Percentiles rank a stretch among this genome's conserved stretches.
phyloP scores from a whole-genome alignment of 371 early-diverging fungal genomes.

The Mucor irregularis region DNA sequence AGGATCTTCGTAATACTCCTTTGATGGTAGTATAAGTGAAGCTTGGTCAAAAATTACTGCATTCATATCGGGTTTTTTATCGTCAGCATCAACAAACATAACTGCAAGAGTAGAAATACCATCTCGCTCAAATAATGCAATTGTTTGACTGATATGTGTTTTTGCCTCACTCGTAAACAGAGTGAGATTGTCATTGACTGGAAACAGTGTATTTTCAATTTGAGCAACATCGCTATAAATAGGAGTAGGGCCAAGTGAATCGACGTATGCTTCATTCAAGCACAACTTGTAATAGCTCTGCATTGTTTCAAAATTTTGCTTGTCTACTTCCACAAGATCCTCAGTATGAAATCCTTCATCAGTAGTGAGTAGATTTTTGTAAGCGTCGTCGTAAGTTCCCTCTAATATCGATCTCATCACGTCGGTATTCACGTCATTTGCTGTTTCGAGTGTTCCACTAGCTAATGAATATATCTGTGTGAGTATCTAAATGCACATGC shows the following conservation, averaged over 20 bases:
- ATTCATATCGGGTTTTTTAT: slow-evolving; percentile 43
- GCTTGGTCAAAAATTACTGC: slow-evolving; percentile 43
- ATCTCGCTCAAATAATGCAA: background rate
- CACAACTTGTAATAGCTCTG: slow-evolving; percentile 54
- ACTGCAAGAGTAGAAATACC: slow-evolving; percentile 28
- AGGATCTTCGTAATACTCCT: slow-evolving; percentile 55
- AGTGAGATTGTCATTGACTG: background rate
- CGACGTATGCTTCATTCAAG: slow-evolving; percentile 44
- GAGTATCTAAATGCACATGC: background rate
- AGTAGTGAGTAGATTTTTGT: slow-evolving; percentile 19
- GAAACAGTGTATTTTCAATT: slow-evolving; percentile 16
- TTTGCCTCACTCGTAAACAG: background rate
- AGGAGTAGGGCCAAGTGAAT: slow-evolving; percentile 50
- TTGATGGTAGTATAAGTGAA: slow-evolving; percentile 52
- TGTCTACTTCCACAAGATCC: slow-evolving; percentile 21
- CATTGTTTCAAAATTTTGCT: slow-evolving; percentile 45
- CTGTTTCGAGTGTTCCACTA: slow-evolving; percentile 30
- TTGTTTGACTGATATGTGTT: background rate
- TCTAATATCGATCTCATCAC: slow-evolving; percentile 21
- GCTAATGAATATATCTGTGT: slow-evolving; percentile 22
- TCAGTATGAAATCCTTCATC: slow-evolving; percentile 9
- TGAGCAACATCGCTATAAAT: slow-evolving; percentile 33
- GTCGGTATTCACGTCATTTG: slow-evolving; percentile 35
- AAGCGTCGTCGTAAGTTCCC: slow-evolving; percentile 17
- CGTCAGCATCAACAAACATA: slow-evolving; percentile 43